Conservation (phyloP, 768 basidiomycete species). For the Mycena rosella region DNA sequence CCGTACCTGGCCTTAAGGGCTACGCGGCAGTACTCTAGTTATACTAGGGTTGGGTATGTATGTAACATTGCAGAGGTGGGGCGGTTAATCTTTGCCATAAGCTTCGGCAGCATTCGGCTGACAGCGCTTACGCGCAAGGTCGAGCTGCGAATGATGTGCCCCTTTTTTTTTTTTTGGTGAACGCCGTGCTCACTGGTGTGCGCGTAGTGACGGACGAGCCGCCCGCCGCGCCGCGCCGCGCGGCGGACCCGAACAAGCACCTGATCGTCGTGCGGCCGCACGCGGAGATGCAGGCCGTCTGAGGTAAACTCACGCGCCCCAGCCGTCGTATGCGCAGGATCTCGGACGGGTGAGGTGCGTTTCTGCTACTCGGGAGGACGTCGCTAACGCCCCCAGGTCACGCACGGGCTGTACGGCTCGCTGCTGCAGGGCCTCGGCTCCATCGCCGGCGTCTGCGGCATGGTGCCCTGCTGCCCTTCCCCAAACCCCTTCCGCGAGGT, state of each 20-base stretch:
- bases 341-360: constrained; percentile 70
- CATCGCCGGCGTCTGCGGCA: constrained; percentile 76
- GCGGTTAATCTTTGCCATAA: too few species aligned
- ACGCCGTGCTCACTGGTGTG: neutral
- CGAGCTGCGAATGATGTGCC: constrained; percentile 72
- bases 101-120: too few species aligned
- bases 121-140: too few species aligned
- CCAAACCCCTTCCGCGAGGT: constrained; percentile 92
- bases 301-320: constrained; percentile 4
- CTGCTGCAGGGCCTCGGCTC: constrained; percentile 79
- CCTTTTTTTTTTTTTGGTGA: constrained; percentile 14
- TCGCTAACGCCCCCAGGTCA: too few species aligned
- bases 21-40: too few species aligned
- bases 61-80: too few species aligned
- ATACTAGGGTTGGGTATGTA: too few species aligned
- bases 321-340: constrained; percentile 96
- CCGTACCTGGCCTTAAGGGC: too few species aligned
- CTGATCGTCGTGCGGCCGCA: constrained; percentile 87
- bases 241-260: constrained; percentile 42
- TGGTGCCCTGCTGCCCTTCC: constrained; percentile 86
- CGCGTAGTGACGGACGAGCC: constrained; percentile 80
- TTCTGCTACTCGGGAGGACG: neutral
- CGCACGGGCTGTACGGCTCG: constrained; percentile 89
- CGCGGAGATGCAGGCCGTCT: constrained; percentile 82
- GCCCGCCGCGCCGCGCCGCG: constrained; percentile 50